phyloP scores from a whole-genome alignment of 2,329 filamentous ascomycete species.

The Penicillium sp. region DNA sequence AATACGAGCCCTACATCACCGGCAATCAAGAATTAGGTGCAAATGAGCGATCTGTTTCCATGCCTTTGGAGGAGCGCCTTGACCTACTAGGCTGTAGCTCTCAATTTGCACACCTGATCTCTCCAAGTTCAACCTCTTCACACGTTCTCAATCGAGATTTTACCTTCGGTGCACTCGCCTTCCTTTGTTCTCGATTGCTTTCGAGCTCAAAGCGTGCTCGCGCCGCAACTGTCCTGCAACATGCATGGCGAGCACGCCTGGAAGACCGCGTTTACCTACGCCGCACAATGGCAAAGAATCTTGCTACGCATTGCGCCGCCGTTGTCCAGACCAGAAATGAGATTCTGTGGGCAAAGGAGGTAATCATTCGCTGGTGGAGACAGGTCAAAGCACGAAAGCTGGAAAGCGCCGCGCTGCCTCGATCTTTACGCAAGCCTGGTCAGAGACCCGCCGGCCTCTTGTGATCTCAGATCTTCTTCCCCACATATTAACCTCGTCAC shows the following conservation, averaged over 20 bases:
- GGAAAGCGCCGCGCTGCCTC: background rate
- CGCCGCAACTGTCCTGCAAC: conserved; percentile 56
- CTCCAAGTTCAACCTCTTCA: conserved; percentile 23
- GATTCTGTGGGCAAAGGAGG: conserved; percentile 41
- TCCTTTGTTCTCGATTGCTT: conserved; percentile 60
- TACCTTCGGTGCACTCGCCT: conserved; percentile 58
- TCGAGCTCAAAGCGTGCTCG: conserved; percentile 50
- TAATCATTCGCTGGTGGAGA: conserved; percentile 40
- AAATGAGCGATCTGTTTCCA: background rate
- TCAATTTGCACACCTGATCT: conserved; percentile 50
- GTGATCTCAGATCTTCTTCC: background rate
- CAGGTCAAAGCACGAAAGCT: conserved; percentile 18
- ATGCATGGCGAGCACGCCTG: conserved; percentile 47
- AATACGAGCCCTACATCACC: conserved; percentile 52
- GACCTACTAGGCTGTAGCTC: conserved; percentile 43
- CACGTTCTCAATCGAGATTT: conserved; percentile 57
- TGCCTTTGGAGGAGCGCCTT: conserved; percentile 35
- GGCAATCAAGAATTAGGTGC: background rate
- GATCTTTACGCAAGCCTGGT: background rate
- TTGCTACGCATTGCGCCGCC: conserved; percentile 44
- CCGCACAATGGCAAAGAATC: conserved; percentile 22
- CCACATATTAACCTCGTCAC: background rate
- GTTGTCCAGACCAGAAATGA: conserved; percentile 48
- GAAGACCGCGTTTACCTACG: conserved; percentile 18
- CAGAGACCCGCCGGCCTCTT: background rate